These are phyloP conservation scores for Leccinellum albellum DNA, from an alignment of 768 basidiomycete species.

Conservation along the genomic window DNA sequence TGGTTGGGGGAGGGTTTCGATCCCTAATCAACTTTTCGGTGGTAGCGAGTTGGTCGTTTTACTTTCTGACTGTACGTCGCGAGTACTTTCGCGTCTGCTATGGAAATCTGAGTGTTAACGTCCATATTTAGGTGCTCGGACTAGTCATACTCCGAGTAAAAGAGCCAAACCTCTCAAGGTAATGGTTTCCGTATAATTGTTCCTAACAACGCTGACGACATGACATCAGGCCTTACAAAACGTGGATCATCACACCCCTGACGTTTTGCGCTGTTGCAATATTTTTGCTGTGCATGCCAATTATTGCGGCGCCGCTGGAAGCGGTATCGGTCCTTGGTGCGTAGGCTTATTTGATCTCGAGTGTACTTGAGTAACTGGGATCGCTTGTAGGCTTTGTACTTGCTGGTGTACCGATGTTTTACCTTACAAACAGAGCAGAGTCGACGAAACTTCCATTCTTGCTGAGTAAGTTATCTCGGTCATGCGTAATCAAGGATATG, in stretches of 20 bases:
- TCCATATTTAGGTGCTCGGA: slow-evolving; percentile 64
- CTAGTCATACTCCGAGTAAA: slow-evolving; percentile 84
- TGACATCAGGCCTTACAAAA: slow-evolving; percentile 76
- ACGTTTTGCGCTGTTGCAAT: slow-evolving; percentile 73
- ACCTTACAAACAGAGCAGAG: slow-evolving; percentile 59
- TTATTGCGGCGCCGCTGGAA: slow-evolving; percentile 88
- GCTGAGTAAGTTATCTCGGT: slow-evolving; percentile 33
- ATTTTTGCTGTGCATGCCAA: slow-evolving; percentile 81
- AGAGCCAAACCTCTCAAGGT: slow-evolving; percentile 87
- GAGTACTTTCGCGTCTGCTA: background rate
- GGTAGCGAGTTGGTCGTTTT: slow-evolving; percentile 83
- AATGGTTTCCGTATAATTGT: slow-evolving; percentile 1
- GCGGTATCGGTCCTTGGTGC: slow-evolving; percentile 83
- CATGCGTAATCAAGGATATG: background rate
- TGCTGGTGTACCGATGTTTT: slow-evolving; percentile 79
- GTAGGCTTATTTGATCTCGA: slow-evolving; percentile 16
- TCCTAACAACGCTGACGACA: slow-evolving; percentile 1
- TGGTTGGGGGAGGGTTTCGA: slow-evolving; percentile 86
- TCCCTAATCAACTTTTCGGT: slow-evolving; percentile 87
- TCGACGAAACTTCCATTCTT: slow-evolving; percentile 33
- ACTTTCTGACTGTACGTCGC: slow-evolving; percentile 70
- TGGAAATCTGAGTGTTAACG: slow-evolving; percentile 1
- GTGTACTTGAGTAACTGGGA: background rate
- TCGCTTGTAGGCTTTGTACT: slow-evolving; percentile 62
- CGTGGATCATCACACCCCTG: slow-evolving; percentile 88